Conservation (phyloP, 108 stramenopile species). For the Cylindrotheca closterium region DNA sequence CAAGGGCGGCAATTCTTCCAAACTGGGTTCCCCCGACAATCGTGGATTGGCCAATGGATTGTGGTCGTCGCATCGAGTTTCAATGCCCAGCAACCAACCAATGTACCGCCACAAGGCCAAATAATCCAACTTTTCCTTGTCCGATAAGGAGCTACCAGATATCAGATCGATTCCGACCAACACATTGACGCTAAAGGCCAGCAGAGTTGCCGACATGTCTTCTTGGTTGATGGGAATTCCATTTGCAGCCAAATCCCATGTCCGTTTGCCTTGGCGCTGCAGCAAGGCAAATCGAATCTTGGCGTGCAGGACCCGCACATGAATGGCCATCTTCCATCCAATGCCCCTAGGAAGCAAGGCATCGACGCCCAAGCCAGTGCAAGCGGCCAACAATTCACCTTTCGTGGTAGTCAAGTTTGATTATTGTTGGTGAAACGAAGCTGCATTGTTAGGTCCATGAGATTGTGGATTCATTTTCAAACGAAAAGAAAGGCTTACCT, state of each 20-base stretch:
- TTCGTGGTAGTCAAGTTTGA: no score
- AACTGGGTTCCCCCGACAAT: conserved; percentile 18
- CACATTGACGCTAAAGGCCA: conserved; percentile 77
- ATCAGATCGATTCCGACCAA: conserved; percentile 69
- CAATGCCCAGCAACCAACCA: conserved; percentile 82
- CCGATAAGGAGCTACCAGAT: conserved; percentile 42
- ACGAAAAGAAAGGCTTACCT: conserved; percentile 21
- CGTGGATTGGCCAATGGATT: no score
- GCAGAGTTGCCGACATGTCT: conserved; percentile 79
- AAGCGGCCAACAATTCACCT: conserved; percentile 14
- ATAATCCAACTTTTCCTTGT: conserved; percentile 64
- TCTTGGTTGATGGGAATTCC: conserved; percentile 89
- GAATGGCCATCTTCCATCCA: conserved; percentile 73
- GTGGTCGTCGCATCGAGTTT: conserved; percentile 28
- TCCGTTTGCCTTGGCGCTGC: conserved; percentile 19
- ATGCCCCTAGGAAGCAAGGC: conserved; percentile 48
- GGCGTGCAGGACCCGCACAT: conserved; percentile 79
- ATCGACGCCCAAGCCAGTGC: conserved; percentile 19
- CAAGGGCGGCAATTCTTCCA: conserved; percentile 33
- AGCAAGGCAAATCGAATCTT: conserved; percentile 70
- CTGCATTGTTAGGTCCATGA: no score
- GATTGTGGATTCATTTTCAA: not conserved
- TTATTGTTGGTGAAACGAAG: no score
- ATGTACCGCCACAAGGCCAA: conserved; percentile 82
- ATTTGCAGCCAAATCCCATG: conserved; percentile 51